phyloP scores from a whole-genome alignment of 345 rosid species.

The Barbarea vulgaris region DNA sequence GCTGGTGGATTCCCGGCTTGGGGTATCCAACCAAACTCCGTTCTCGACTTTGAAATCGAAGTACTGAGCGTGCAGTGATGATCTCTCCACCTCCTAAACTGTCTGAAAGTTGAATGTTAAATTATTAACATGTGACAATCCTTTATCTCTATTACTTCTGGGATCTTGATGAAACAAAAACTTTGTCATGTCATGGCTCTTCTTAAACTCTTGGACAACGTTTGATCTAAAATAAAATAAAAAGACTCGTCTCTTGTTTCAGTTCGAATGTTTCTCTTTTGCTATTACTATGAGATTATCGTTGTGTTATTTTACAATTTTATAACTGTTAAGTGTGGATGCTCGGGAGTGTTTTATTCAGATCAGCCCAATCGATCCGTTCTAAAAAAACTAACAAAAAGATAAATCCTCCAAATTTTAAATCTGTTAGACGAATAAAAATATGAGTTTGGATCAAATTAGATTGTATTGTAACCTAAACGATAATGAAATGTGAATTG shows the following conservation, averaged over 20 bases:
- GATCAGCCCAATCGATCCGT: not conserved
- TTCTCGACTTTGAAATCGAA: slow-evolving; percentile 86
- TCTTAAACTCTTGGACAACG: slow-evolving; percentile 26
- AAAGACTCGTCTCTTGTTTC: slow-evolving; percentile 13
- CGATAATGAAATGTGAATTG: slow-evolving; percentile 15
- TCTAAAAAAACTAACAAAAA: not conserved
- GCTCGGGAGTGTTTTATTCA: not conserved
- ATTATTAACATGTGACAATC: not conserved
- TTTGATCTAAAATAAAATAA: slow-evolving; percentile 31
- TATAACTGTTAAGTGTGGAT: not conserved
- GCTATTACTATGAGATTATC: not conserved
- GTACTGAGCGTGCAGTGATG: slow-evolving; percentile 60
- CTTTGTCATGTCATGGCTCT: slow-evolving; percentile 7
- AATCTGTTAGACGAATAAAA: not conserved
- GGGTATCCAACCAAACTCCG: slow-evolving; percentile 91
- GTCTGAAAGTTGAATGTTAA: not conserved
- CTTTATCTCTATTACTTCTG: slow-evolving; percentile 13
- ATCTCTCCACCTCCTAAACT: slow-evolving; percentile 4
- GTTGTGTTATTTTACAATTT: not conserved
- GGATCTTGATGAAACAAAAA: slow-evolving; percentile 13
- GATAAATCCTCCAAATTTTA: not conserved
- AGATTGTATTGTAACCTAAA: not conserved
- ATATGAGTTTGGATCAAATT: not conserved
- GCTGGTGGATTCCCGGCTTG: slow-evolving; percentile 75
- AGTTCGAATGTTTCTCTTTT: not conserved